Conservation (phyloP, 1,139 yeast genomes). For the Pichia kudriavzevii region DNA sequence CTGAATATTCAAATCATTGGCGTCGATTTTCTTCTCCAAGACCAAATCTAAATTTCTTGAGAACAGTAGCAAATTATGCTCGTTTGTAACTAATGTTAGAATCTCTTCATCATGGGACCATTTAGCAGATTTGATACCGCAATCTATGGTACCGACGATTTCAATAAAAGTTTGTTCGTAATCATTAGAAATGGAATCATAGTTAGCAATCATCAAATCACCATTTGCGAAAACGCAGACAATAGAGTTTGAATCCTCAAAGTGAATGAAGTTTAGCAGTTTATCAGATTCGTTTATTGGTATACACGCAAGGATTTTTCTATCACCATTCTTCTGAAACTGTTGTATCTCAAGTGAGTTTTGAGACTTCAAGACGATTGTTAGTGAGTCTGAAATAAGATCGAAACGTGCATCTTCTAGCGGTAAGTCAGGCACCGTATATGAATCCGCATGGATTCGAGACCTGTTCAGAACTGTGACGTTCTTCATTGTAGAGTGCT, state of each 20-base stretch:
- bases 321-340: constrained; percentile 51
- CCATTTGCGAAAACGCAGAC: constrained; percentile 59
- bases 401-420: constrained; percentile 61
- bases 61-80: constrained; percentile 54
- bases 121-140: constrained; percentile 60
- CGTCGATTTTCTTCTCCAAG: constrained; percentile 50
- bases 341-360: constrained; percentile 58
- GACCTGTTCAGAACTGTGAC: constrained; percentile 45
- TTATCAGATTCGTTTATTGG: constrained; percentile 33
- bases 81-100: constrained; percentile 59
- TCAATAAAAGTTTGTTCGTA: constrained; percentile 51
- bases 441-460: constrained; percentile 36
- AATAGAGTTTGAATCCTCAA: constrained; percentile 56
- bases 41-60: constrained; percentile 79
- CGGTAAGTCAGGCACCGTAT: constrained; percentile 56
- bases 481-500: constrained; percentile 38
- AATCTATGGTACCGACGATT: constrained; percentile 81
- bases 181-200: constrained; percentile 43
- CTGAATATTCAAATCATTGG: constrained; percentile 56
- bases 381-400: constrained; percentile 63
- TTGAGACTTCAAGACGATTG: constrained; percentile 56
- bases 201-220: constrained; percentile 62
- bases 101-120: constrained; percentile 96
- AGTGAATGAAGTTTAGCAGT: constrained; percentile 50
- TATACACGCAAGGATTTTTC: constrained; percentile 49